Base-by-base conservation (phyloP, 306 rosid genomes). In the Inga leiocalycina region DNA sequence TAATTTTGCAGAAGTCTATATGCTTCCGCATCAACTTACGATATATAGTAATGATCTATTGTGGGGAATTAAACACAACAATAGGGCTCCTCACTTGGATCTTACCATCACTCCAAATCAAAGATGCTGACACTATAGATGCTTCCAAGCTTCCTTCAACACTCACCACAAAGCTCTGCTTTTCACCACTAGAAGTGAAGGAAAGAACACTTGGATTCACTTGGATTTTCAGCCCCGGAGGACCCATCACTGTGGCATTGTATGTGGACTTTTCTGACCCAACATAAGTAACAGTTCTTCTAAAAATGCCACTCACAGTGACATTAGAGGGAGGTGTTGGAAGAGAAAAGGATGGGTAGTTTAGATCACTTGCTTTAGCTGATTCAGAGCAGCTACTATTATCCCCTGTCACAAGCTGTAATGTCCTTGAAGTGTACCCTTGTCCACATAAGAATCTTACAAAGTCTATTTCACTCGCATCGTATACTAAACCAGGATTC, bases 61-160 rank as follows among this genome's bases (percentile, higher is more conserved):
- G 32, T 9, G 77, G 64, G 20, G 34, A 54, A 62, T 48, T 61
- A 78, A 41, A 74, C 69, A 88, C 87, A 39, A 82, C 49, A 49
- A 90, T 87, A 61, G 92, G 93, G 34, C 92, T 90, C 66, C 89
- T 88, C 45, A 90, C 90, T 80, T 85, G 81, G 76, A 61, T 66
- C 0, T 46, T n/a, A 11, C 88, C 91, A 70, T 88, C 93, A 76
- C 80, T 87, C 90, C 92, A 90, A 49, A 89, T 81, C 51, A 90
- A 81, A 41, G 88, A 84, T 67, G 84, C 79, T 3, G 92, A 89
- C 34, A 32, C 87, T 32, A 81, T 14, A 52, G 46, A 5, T 37
- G 30, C 41, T 0, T 49, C 10, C 14, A 80, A 24, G 11, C 5
- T 24, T 37, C 94, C 92, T 67, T 85, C 59, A 45, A 89, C 43